These are phyloP conservation scores for Penicillium sp. DNA, from an alignment of 2,329 filamentous ascomycete genomes.

Conservation along the genomic window DNA sequence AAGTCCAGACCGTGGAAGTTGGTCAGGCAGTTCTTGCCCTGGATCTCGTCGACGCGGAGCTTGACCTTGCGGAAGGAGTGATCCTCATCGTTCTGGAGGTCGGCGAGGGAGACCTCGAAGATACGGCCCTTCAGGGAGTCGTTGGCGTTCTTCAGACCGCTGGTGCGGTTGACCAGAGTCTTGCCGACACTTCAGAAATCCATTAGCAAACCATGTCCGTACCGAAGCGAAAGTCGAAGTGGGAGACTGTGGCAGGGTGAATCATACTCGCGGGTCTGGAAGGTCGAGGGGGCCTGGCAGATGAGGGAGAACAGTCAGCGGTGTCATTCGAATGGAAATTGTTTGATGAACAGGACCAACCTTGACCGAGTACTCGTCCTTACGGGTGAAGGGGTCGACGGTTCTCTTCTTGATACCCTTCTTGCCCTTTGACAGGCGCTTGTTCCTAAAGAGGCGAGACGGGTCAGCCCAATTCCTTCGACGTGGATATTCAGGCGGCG, in stretches of 20 bases:
- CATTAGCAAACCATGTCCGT: conserved; percentile 16
- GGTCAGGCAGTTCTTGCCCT: conserved; percentile 99
- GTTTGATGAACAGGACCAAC: conserved; percentile 47
- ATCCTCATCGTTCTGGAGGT: conserved; percentile 99
- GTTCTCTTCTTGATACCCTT: conserved; percentile 99
- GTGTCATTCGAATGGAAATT: neutral
- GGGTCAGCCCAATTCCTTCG: conserved; percentile 20
- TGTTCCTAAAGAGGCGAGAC: conserved; percentile 68
- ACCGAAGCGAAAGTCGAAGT: neutral
- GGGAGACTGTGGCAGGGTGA: conserved; percentile 6
- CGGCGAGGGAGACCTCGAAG: conserved; percentile 97
- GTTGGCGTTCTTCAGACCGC: conserved; percentile 99
- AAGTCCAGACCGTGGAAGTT: conserved; percentile 99
- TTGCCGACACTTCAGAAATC: conserved; percentile 80
- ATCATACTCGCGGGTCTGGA: conserved; percentile 93
- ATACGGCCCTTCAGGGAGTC: conserved; percentile 98
- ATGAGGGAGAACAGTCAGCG: conserved; percentile 20
- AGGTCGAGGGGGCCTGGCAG: conserved; percentile 82
- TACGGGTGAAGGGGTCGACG: conserved; percentile 93
- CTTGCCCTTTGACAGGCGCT: conserved; percentile 99
- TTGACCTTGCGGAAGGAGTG: conserved; percentile 99
- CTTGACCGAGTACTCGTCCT: conserved; percentile 99
- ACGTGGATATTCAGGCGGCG: conserved; percentile 2
- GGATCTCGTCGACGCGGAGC: conserved; percentile 96
- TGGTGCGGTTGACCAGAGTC: conserved; percentile 98